These are phyloP conservation scores for Dichomitus squalens DNA, from an alignment of 1,284 basidiomycete genomes.

Conservation along the genomic window DNA sequence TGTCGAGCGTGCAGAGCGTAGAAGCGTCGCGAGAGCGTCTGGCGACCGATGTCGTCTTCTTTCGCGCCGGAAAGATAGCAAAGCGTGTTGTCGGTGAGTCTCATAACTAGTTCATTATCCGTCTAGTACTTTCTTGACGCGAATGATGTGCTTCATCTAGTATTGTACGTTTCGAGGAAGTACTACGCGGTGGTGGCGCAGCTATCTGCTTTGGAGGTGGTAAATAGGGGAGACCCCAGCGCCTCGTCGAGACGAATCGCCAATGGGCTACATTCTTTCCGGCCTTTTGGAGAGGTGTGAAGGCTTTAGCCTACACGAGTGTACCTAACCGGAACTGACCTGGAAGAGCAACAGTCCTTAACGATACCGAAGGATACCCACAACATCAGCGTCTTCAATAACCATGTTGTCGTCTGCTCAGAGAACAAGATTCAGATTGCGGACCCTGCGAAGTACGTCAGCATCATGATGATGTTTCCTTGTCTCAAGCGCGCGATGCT, in stretches of 20 bases:
- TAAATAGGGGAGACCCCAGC: conserved; percentile 33
- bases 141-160: conserved; percentile 44
- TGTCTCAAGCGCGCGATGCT: background rate
- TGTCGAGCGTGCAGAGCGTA: conserved; percentile 47
- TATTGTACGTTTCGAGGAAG: conserved; percentile 67
- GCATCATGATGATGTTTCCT: no score
- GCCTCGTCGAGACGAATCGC: conserved; percentile 35
- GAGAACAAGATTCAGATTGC: conserved; percentile 64
- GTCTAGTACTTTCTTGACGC: background rate
- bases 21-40: conserved; percentile 61
- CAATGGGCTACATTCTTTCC: conserved; percentile 45
- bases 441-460: conserved; percentile 64
- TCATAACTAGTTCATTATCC: background rate
- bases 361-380: conserved; percentile 70
- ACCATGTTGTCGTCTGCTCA: conserved; percentile 65
- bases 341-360: conserved; percentile 47
- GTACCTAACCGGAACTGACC: background rate
- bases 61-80: conserved; percentile 54
- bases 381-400: conserved; percentile 57
- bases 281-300: conserved; percentile 64
- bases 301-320: background rate
- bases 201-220: conserved; percentile 39
- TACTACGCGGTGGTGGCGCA: conserved; percentile 59
- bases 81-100: conserved; percentile 54
- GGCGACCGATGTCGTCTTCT: conserved; percentile 57